phyloP scores from a whole-genome alignment of 352 stramenopile species.

The Saprolegnia parasitica region DNA sequence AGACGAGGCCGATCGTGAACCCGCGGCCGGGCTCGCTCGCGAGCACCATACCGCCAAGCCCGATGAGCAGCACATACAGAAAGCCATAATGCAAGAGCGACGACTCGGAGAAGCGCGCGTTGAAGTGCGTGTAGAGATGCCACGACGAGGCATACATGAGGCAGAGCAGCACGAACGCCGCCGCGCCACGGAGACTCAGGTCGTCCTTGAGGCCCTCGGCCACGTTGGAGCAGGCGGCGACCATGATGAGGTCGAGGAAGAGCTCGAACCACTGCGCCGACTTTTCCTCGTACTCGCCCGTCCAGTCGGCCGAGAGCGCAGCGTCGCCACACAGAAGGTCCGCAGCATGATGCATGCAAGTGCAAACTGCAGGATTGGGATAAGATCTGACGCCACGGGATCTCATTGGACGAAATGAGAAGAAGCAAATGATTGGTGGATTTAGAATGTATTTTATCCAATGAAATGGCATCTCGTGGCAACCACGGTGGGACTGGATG shows the following conservation, averaged over 20 bases:
- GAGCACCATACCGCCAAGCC: conserved; percentile 25
- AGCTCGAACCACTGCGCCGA: conserved; percentile 28
- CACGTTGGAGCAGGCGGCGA: conserved; percentile 18
- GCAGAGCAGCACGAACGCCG: conserved; percentile 13
- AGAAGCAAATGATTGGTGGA: too few relatives aligned
- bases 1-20: conserved; percentile 22
- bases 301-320: conserved; percentile 18
- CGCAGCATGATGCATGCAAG: conserved; percentile 9
- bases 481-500: too few relatives aligned
- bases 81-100: conserved; percentile 25
- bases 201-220: conserved; percentile 16
- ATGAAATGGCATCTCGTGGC: too few relatives aligned
- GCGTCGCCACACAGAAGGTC: not conserved
- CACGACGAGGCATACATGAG: conserved; percentile 11
- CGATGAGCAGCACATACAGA: conserved; percentile 18
- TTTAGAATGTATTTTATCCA: too few relatives aligned
- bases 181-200: conserved; percentile 3
- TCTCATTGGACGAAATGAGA: too few relatives aligned
- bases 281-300: conserved; percentile 26
- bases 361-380: too few relatives aligned
- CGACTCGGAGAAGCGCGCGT: conserved; percentile 25
- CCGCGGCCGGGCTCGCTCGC: conserved; percentile 3
- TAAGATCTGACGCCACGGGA: too few relatives aligned
- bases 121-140: conserved; percentile 24
- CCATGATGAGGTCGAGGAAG: conserved; percentile 26